These are phyloP conservation scores for Coemansia biformis DNA, from an alignment of 192 early-diverging fungal genomes.

Conservation along the genomic window DNA sequence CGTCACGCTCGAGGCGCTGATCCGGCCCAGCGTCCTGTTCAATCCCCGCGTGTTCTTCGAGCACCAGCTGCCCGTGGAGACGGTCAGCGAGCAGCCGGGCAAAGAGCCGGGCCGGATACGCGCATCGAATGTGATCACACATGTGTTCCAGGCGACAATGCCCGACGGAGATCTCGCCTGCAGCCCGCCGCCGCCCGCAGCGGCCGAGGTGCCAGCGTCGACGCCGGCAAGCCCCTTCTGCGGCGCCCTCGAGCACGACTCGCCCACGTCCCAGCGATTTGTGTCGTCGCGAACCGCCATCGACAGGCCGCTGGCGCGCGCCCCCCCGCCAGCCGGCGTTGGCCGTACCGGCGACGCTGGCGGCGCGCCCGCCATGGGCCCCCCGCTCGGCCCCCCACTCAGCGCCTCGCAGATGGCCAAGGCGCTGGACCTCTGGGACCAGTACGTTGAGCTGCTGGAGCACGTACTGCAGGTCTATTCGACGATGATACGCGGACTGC, in stretches of 20 bases:
- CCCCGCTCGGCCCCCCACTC: neutral
- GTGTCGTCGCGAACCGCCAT: no score
- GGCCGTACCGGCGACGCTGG: no score
- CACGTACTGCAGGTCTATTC: constrained; percentile 35
- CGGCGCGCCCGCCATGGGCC: no score
- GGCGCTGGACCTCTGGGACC: constrained; percentile 33
- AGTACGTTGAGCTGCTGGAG: constrained; percentile 28
- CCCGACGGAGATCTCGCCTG: no score
- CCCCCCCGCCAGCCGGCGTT: no score
- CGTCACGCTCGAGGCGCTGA: constrained; percentile 20
- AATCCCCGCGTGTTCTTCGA: constrained; percentile 44
- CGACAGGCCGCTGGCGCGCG: no score
- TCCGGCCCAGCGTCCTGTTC: constrained; percentile 27
- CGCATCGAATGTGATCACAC: neutral
- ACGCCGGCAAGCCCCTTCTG: no score
- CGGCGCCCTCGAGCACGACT: no score
- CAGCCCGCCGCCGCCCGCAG: no score
- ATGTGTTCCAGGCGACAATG: no score
- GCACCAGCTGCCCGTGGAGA: constrained; percentile 20
- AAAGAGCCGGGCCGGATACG: neutral
- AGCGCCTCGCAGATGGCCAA: constrained; percentile 2
- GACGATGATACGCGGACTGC: constrained; percentile 22
- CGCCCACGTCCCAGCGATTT: no score
- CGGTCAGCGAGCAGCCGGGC: neutral
- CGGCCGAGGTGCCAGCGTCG: no score